Base-by-base conservation (phyloP, 176 grass and related monocot species). In the Oryza nivara region DNA sequence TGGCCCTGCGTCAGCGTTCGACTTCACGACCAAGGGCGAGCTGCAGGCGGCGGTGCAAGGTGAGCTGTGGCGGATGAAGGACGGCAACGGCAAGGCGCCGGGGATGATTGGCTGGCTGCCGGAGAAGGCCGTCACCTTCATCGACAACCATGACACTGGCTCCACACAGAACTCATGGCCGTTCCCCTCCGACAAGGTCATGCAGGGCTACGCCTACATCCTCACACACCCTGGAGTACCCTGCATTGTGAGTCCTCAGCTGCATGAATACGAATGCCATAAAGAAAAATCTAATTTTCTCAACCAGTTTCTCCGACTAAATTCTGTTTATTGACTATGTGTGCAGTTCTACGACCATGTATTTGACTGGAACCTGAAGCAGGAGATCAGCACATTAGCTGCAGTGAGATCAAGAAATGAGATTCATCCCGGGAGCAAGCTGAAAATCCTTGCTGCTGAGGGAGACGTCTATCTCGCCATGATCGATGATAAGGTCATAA, bases 71-170 rank as follows among this genome's bases (percentile, higher is more conserved):
- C 48, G 90, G 78, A 80, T 97, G 90, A 80, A 85, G 41, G 95
- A 97, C 40, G 70, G 65, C n/a, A 87, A 84, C 52, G 90, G 92
- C 30, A 92, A 91, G 82, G 86, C 95, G 13, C 74, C 95, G 0
- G 95, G 95, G 35, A 91, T 97, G 92, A 79, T 97, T 23, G 92
- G 95, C 2, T 89, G 86, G 92, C 74, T 83, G 88, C 95, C 95
- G 7, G 95, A 91, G 81, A 92, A 89, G 82, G 90, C 92, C 0
- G 95, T 97, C 74, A 94, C 95, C 0, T 97, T 97, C 87, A 61
- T 97, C 14, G 92, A 97, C 75, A 97, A 97, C 78, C 95, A 97
- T 82, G 95, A 97, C 70, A 97, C 95, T 1, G 92, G 92, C 0
- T 97, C 92, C 43, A 94, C 94, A 0, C 92, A 97, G 83, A 90